Evolutionary conservation across 2,329 filamentous ascomycete species (phyloP).

Genomic region (Verticillium longisporum): DNA sequence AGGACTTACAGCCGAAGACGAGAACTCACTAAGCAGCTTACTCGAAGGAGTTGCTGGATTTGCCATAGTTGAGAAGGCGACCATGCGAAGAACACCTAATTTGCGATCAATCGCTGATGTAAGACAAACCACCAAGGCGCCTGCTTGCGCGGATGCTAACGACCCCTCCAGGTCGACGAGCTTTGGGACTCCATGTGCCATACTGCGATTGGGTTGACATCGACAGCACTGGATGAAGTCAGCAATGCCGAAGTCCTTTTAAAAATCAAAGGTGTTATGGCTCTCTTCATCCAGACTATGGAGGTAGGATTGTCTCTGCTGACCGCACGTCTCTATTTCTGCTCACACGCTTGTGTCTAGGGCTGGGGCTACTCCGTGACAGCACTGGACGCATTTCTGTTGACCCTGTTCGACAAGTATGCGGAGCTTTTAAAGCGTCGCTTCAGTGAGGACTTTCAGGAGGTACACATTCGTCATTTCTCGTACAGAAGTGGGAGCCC

Average conservation of each 20-base stretch:
- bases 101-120: conserved; percentile 79
- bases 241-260: conserved; percentile 81
- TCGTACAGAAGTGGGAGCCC: neutral
- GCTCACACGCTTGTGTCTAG: conserved; percentile 31
- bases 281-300: conserved; percentile 97
- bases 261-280: conserved; percentile 91
- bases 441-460: conserved; percentile 94
- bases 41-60: conserved; percentile 94
- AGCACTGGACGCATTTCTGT: conserved; percentile 73
- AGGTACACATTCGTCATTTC: conserved; percentile 42
- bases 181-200: conserved; percentile 98
- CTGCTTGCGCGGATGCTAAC: neutral
- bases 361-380: conserved; percentile 85
- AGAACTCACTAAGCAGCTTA: conserved; percentile 78
- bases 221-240: conserved; percentile 70
- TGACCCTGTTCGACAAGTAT: conserved; percentile 91
- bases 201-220: conserved; percentile 73
- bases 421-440: conserved; percentile 82
- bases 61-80: conserved; percentile 91
- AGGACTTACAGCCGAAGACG: conserved; percentile 74
- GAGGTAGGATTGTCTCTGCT: conserved; percentile 49
- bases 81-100: conserved; percentile 79
- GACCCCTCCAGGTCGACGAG: conserved; percentile 72
- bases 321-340: neutral
- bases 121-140: conserved; percentile 20